phyloP scores from a whole-genome alignment of 805 yeast species.

The Zygosaccharomyces kombuchaensis region DNA sequence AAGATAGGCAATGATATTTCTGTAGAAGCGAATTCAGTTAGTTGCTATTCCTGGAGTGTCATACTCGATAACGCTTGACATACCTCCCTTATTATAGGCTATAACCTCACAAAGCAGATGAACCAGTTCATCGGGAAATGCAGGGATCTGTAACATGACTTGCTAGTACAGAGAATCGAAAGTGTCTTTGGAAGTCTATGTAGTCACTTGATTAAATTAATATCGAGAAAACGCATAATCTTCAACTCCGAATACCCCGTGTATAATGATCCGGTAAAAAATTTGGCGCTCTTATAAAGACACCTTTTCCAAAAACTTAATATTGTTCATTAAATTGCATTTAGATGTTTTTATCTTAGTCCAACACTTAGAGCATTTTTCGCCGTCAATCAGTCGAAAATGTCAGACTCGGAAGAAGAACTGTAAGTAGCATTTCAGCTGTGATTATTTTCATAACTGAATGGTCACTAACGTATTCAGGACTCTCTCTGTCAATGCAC shows the following conservation, averaged over 20 bases:
- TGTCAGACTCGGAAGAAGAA: constrained; percentile 27
- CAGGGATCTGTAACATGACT: constrained; percentile 4
- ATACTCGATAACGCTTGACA: constrained; percentile 6
- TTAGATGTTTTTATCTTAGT: too few species aligned
- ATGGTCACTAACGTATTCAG: constrained; percentile 7
- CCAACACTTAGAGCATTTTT: too few species aligned
- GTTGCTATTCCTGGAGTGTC: neutral
- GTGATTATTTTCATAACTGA: constrained; percentile 2
- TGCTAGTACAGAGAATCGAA: neutral
- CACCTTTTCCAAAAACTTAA: too few species aligned
- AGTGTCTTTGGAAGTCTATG: neutral
- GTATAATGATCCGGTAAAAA: too few species aligned
- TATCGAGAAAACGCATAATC: too few species aligned
- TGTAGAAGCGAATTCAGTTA: constrained; percentile 8
- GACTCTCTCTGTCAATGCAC: constrained; percentile 43
- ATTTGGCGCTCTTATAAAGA: too few species aligned
- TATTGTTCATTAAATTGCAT: too few species aligned
- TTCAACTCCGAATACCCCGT: too few species aligned
- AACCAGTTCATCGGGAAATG: constrained; percentile 34
- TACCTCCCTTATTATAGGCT: constrained; percentile 33
- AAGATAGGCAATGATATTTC: constrained; percentile 13
- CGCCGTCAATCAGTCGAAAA: neutral
- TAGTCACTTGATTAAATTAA: neutral
- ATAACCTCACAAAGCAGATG: constrained; percentile 25
- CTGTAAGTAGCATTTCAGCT: constrained; percentile 14